A percentile compares a stretch with the other conserved stretches of the same genome.
These are phyloP conservation scores for Amaranthus hypochondriacus DNA, from an alignment of 148 eudicot species.

Conservation along the genomic window DNA sequence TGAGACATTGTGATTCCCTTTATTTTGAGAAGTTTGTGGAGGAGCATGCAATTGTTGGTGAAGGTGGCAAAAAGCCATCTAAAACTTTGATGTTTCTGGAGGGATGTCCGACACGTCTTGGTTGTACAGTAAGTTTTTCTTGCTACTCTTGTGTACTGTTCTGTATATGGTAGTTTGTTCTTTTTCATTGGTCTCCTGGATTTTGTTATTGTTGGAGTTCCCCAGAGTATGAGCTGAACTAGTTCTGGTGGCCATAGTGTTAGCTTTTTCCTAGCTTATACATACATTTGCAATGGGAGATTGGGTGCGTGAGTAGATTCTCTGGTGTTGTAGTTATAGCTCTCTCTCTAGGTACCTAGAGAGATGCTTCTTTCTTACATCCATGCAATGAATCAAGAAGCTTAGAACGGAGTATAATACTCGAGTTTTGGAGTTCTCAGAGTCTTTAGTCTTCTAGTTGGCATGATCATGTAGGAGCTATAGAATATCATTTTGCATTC, in stretches of 20 bases:
- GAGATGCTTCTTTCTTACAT: neutral
- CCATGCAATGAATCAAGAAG: neutral
- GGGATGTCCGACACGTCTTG: slow-evolving; percentile 73
- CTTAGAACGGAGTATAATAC: neutral
- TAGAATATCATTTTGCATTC: neutral
- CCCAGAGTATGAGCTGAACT: neutral
- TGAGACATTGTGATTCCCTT: slow-evolving; percentile 62
- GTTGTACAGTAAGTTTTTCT: slow-evolving; percentile 61
- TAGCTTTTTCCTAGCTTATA: neutral
- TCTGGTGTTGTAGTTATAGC: neutral
- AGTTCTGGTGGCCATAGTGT: neutral
- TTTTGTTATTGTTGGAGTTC: neutral
- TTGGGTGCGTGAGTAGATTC: neutral
- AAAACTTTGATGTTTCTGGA: slow-evolving; percentile 91
- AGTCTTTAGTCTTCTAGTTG: neutral
- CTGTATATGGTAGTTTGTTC: neutral
- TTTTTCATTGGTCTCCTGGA: neutral
- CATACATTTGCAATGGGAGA: neutral
- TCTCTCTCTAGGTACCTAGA: neutral
- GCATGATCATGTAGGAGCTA: neutral
- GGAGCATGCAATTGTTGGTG: slow-evolving; percentile 54
- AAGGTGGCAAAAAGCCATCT: slow-evolving; percentile 63
- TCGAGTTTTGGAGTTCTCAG: neutral
- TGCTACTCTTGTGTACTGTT: neutral
- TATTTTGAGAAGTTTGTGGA: slow-evolving; percentile 74